These are phyloP conservation scores for Sextonia rubra DNA, from an alignment of 164 flowering plant genomes.

Conservation along the genomic window DNA sequence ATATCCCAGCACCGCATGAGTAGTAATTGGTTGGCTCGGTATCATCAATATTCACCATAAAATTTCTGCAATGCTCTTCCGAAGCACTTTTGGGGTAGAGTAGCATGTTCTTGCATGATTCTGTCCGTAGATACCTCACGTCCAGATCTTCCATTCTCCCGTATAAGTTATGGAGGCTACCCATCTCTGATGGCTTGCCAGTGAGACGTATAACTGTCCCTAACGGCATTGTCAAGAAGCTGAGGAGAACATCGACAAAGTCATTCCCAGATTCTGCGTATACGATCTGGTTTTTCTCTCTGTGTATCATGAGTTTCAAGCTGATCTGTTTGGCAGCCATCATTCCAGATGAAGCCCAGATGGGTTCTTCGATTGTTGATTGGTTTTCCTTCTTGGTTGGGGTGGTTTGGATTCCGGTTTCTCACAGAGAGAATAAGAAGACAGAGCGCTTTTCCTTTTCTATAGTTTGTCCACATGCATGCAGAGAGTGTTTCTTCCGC, in stretches of 20 bases:
- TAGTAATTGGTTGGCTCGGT: not conserved
- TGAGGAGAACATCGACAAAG: constrained; percentile 15
- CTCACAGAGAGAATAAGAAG: too few species aligned
- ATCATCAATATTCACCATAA: not conserved
- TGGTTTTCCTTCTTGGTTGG: too few species aligned
- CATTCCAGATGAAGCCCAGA: not conserved
- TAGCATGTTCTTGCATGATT: not conserved
- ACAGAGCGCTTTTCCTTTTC: too few species aligned
- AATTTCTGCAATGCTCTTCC: not conserved
- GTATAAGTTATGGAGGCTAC: constrained; percentile 6
- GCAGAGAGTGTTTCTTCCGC: too few species aligned
- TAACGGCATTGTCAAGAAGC: constrained; percentile 12
- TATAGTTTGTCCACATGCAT: too few species aligned
- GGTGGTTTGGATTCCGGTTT: too few species aligned
- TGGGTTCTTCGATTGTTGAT: not conserved
- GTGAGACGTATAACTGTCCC: not conserved
- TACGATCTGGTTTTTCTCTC: constrained; percentile 5
- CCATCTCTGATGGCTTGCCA: not conserved
- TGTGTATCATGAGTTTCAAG: constrained; percentile 17
- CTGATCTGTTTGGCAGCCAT: not conserved
- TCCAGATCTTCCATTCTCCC: constrained; percentile 10
- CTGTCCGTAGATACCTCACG: not conserved
- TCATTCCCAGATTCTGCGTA: constrained; percentile 8
- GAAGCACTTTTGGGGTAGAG: constrained; percentile 1
- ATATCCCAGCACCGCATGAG: not conserved